Percentiles rank a stretch among this genome's conserved stretches.
These are phyloP conservation scores for Penicillium occitanis DNA, from an alignment of 2,329 filamentous ascomycete genomes.

Conservation along the genomic window DNA sequence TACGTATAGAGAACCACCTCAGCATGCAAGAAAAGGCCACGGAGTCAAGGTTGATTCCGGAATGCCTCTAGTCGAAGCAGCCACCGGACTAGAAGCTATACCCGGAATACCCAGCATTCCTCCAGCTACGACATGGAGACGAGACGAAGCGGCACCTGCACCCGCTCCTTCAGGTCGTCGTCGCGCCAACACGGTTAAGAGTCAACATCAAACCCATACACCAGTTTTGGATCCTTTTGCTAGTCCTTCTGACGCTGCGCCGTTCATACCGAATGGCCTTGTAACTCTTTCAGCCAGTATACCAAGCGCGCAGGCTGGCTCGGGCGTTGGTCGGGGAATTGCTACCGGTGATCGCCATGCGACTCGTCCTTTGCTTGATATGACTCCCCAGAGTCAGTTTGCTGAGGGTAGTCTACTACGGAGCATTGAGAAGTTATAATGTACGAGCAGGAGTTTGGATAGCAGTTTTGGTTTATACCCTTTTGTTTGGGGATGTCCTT, in stretches of 20 bases:
- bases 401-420: constrained; percentile 47
- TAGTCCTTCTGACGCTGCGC: constrained; percentile 21
- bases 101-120: constrained; percentile 38
- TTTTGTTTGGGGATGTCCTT: neutral
- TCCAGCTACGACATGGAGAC: constrained; percentile 42
- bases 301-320: constrained; percentile 22
- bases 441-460: neutral
- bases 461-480: neutral
- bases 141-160: constrained; percentile 26
- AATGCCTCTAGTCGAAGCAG: constrained; percentile 42
- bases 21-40: constrained; percentile 36
- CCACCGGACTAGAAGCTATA: constrained; percentile 41
- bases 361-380: constrained; percentile 45
- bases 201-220: constrained; percentile 24
- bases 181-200: constrained; percentile 39
- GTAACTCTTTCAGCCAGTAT: constrained; percentile 30
- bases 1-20: constrained; percentile 62
- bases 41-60: constrained; percentile 47
- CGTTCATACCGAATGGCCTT: constrained; percentile 41
- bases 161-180: constrained; percentile 25
- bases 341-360: constrained; percentile 42
- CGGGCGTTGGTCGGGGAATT: constrained; percentile 38
- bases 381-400: constrained; percentile 44
- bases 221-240: constrained; percentile 21
- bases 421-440: constrained; percentile 31